Evolutionary conservation across 169 alveolate species (phyloP), one percentile per base, ranked within the genome.

Genomic region (Cryptosporidium sp.): DNA sequence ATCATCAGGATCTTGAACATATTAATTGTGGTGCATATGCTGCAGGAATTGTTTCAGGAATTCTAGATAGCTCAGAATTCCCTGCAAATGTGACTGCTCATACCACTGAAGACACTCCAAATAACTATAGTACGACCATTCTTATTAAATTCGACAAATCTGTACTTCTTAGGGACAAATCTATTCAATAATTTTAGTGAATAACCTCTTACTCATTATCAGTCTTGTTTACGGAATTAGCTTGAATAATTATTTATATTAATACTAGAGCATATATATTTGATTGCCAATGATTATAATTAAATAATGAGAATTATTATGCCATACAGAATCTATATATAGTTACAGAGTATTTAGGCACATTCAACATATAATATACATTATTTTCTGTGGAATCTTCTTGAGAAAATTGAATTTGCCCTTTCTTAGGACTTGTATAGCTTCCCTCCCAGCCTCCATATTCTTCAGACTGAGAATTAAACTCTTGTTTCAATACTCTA

Each of bases 51-150:
- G 93, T 94, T 31, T 94, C 93, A 48, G 96, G 96, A 21, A 86
- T 94, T 45, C 92, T 94, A 8, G 94, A 95, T 58, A 93, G 95
- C 59, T 91, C 96, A 1, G 96, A 94, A 84, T 94, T 94, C 51
- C 95, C 95, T 70, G 96, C 96, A 41, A 94, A 85, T 31, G 96
- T 94, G 2, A 86, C 95, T n/a, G 96, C 96, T 8, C 96, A 94
- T 35, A 94, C 96, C 37, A 84, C 93, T 37, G 93, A 93, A 67
- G 95, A 93, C 33, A 50, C 85, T 2, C 94, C 92, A 14, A 73
- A 86, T 35, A 70, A 50, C 48, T 71, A 85, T 29, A 91, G 93
- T 80, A 93, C 95, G 29, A 94, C 96, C 29, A 86, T 94, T 59
- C 85, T 94, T 70, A 93, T 94, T 6, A 93, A 94, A 45, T 94